Evolutionary conservation across 202 grass and related monocot species (phyloP).

Genomic region (Miscanthus sacchariflorus): DNA sequence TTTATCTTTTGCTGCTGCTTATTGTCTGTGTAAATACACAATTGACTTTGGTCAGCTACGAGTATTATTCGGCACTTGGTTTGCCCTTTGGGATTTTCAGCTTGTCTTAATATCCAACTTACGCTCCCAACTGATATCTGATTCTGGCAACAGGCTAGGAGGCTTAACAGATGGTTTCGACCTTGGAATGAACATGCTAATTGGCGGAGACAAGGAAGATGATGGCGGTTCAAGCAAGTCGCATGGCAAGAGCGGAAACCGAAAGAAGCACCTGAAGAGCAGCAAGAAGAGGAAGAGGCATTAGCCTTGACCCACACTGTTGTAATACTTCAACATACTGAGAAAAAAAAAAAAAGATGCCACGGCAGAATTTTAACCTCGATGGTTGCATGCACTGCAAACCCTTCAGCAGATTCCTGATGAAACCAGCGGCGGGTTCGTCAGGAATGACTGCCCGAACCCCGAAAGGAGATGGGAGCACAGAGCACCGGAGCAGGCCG

Average conservation of each 20-base stretch:
- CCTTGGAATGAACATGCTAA: constrained; percentile 55
- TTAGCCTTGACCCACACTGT: constrained; percentile 20
- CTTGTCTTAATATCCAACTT: neutral
- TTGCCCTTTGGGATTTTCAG: too few relatives aligned
- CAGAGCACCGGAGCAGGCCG: neutral
- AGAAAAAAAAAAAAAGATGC: neutral
- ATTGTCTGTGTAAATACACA: neutral
- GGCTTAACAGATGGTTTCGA: constrained; percentile 50
- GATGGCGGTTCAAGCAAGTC: constrained; percentile 25
- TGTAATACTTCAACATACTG: neutral
- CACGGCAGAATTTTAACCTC: neutral
- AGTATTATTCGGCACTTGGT: neutral
- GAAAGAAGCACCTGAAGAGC: constrained; percentile 48
- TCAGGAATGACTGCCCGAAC: constrained; percentile 20
- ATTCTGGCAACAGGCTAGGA: constrained; percentile 39
- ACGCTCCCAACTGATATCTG: neutral
- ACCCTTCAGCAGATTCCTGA: neutral
- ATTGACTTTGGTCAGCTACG: neutral
- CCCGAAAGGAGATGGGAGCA: neutral
- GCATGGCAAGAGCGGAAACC: constrained; percentile 7
- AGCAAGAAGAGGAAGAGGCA: constrained; percentile 49
- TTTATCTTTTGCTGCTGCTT: constrained; percentile 6
- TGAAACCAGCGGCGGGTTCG: neutral
- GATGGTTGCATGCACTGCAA: neutral
- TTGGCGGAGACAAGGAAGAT: constrained; percentile 44